phyloP scores from a whole-genome alignment of 768 basidiomycete species.

The Paxillus rubicundulus region DNA sequence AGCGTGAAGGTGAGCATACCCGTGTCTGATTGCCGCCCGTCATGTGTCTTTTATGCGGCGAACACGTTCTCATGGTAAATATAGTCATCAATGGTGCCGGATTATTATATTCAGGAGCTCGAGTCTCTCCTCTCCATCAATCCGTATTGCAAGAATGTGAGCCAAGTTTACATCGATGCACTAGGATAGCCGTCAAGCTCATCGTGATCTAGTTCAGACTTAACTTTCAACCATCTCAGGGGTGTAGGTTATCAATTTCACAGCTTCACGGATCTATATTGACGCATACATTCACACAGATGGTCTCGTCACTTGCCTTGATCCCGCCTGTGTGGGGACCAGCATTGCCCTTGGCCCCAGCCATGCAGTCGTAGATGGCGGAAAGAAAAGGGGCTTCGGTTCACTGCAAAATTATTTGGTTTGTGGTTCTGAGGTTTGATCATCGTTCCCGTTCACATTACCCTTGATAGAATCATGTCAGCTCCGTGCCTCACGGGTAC shows the following conservation, averaged over 20 bases:
- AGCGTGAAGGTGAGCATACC: constrained; percentile 3
- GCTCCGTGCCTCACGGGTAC: neutral
- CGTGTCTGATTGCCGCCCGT: constrained; percentile 2
- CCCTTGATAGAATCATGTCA: neutral
- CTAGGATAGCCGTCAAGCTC: neutral
- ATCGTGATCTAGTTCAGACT: constrained; percentile 36
- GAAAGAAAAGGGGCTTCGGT: constrained; percentile 43
- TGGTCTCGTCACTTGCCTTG: constrained; percentile 45
- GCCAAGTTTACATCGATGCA: constrained; percentile 12
- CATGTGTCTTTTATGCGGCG: neutral
- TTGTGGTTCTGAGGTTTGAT: constrained; percentile 11
- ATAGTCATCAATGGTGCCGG: constrained; percentile 5
- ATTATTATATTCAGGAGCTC: constrained; percentile 23
- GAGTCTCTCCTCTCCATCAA: constrained; percentile 12
- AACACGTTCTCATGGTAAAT: neutral
- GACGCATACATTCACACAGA: constrained; percentile 27
- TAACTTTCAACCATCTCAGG: constrained; percentile 28
- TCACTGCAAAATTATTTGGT: constrained; percentile 48
- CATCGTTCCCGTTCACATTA: neutral
- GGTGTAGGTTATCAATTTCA: neutral
- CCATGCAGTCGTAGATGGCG: constrained; percentile 37
- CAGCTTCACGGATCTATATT: neutral
- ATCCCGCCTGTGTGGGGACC: constrained; percentile 40
- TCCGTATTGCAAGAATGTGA: constrained; percentile 15
- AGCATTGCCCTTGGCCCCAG: constrained; percentile 34